phyloP scores from a whole-genome alignment of 805 yeast species.

The Lachancea meyersii region DNA sequence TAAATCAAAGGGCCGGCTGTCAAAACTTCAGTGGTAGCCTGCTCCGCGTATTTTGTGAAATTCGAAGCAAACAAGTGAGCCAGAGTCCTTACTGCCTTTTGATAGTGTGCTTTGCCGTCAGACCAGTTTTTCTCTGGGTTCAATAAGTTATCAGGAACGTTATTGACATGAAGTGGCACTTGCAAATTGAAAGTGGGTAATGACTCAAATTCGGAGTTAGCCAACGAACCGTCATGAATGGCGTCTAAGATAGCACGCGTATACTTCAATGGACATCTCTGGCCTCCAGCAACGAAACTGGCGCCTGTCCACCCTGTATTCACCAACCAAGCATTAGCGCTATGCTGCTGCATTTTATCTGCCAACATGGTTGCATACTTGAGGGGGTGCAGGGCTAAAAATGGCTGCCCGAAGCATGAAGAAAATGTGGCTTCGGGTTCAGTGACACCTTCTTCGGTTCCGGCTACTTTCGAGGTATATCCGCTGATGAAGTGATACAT shows the following conservation, averaged over 20 bases:
- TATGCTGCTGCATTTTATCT: conserved; percentile 82
- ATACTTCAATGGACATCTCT: conserved; percentile 95
- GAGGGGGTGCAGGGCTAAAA: conserved; percentile 97
- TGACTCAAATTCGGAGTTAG: conserved; percentile 71
- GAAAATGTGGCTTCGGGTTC: conserved; percentile 98
- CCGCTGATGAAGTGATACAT: conserved; percentile 99
- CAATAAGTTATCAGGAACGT: conserved; percentile 74
- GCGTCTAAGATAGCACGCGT: conserved; percentile 95
- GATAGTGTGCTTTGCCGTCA: conserved; percentile 48
- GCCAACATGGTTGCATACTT: conserved; percentile 93
- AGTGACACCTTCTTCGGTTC: conserved; percentile 97
- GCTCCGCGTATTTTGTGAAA: conserved; percentile 76
- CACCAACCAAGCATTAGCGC: conserved; percentile 90
- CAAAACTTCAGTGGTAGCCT: conserved; percentile 77
- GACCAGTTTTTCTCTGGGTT: conserved; percentile 85
- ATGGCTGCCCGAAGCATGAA: conserved; percentile 98
- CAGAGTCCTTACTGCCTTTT: conserved; percentile 52
- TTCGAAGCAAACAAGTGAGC: conserved; percentile 78
- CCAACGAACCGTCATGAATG: conserved; percentile 85
- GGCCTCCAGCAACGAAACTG: conserved; percentile 87
- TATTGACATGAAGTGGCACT: conserved; percentile 71
- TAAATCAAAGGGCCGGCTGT: conserved; percentile 75
- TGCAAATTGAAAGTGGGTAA: conserved; percentile 82
- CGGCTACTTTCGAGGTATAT: conserved; percentile 98
- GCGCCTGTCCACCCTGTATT: conserved; percentile 99